Evolutionary conservation across 805 yeast species (phyloP).

Genomic region (Pichia deserticola): DNA sequence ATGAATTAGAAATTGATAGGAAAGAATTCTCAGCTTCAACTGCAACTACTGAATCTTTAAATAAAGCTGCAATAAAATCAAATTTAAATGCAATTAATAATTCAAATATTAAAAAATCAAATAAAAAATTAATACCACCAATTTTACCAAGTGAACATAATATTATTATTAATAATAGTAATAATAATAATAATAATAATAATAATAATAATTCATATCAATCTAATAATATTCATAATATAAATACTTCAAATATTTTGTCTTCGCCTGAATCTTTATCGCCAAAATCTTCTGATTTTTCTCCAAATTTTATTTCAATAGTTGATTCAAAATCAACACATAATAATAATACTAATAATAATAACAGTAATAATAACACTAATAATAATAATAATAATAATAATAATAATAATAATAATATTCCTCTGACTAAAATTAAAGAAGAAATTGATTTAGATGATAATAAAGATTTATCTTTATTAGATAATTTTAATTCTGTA

Average conservation of each 20-base stretch:
- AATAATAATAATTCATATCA: too few relatives aligned
- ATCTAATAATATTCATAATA: neutral
- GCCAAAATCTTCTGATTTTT: conserved; percentile 18
- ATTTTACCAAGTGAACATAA: conserved; percentile 9
- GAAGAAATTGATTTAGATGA: conserved; percentile 10
- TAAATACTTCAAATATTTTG: conserved; percentile 3
- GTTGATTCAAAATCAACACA: neutral
- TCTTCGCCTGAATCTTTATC: conserved; percentile 24
- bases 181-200: too few relatives aligned
- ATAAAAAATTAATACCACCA: neutral
- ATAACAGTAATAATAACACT: neutral
- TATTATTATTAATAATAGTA: neutral
- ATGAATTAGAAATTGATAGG: conserved; percentile 21
- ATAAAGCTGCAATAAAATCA: neutral
- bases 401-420: neutral
- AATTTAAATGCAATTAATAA: neutral
- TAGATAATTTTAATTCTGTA: neutral
- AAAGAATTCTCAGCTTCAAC: conserved; percentile 5
- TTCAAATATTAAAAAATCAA: neutral
- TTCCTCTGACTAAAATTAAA: conserved; percentile 14
- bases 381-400: neutral
- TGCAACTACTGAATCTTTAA: conserved; percentile 1
- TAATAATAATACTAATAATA: too few relatives aligned
- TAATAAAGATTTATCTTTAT: neutral
- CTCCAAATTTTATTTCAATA: conserved; percentile 1